Evolutionary conservation across 2,329 filamentous ascomycete species (phyloP), one percentile per base, ranked within the genome.

Genomic region (Ascochyta clinopodiicola): DNA sequence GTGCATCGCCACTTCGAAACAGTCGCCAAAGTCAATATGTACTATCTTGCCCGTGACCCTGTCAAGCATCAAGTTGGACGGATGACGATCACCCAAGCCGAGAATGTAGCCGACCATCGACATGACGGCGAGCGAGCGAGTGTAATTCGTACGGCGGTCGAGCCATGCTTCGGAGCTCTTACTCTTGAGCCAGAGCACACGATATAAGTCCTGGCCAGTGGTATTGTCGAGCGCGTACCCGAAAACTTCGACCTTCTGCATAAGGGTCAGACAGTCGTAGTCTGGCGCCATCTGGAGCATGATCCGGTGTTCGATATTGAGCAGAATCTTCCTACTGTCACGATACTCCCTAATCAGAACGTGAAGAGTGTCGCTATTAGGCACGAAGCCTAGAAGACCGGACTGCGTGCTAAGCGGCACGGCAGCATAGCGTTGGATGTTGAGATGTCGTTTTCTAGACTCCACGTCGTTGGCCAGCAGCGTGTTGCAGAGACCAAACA

Each of bases 101-200:
- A 99, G 86, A 62, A 99, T 98, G 76, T 99, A 99, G 61, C 95
- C 95, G n/a, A 98, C 95, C 92, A 99, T 99, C n/a, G 92, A 97
- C 95, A 99, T 99, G 69, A 99, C 95, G 66, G 92, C 95, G 2
- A 99, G 83, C 1, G 94, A 98, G 54, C 95, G 89, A 17, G 95
- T 99, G 79, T 99, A 99, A 74, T 96, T 99, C n/a, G 96, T 99
- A 48, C 95, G 89, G 38, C 95, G 86, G 76, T 98, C 95, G 31
- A 99, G 87, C 95, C 95, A 99, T 2, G 94, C 90, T 76, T 99
- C 95, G 0, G 94, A 97, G 59, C 91, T 96, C 82, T 97, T 97
- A 72, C 92, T 96, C 85, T 99, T 99, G 65, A 99, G 84, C 95
- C 96, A 99, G 32, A 99, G 81, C 2, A 99, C 94, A 34, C 95